Conservation (phyloP, 2,329 filamentous ascomycete genomes). For the Microdochium nivale region DNA sequence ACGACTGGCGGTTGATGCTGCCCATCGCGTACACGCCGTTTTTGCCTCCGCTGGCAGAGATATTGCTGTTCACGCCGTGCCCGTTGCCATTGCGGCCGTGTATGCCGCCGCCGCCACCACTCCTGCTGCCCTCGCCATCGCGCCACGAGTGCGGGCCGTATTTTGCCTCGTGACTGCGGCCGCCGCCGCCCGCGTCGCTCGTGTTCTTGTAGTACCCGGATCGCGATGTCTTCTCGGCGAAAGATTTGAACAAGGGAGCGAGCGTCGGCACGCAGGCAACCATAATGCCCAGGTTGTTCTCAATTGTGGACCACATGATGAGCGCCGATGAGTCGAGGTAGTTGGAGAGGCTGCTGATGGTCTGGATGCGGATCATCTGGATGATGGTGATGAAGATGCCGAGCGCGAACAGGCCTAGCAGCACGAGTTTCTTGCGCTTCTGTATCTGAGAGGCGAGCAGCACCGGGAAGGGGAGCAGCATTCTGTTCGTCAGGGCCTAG, state of each 20-base stretch:
- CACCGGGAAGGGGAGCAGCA: constrained; percentile 31
- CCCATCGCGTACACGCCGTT: constrained; percentile 1
- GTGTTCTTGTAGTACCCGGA: constrained; percentile 1
- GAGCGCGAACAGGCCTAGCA: constrained; percentile 34
- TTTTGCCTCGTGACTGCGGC: not conserved
- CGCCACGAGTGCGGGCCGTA: constrained; percentile 19
- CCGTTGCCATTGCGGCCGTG: not conserved
- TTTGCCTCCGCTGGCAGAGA: not conserved
- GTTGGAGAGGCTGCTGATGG: constrained; percentile 32
- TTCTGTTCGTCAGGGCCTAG: constrained; percentile 15
- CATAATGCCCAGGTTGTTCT: constrained; percentile 33
- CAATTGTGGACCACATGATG: constrained; percentile 36
- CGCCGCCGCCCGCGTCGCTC: constrained; percentile 4
- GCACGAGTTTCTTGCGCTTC: constrained; percentile 28
- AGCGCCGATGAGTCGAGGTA: constrained; percentile 33
- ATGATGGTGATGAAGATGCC: constrained; percentile 43
- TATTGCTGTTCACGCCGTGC: not conserved
- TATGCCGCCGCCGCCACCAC: not conserved
- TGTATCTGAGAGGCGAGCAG: constrained; percentile 27
- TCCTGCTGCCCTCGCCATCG: constrained; percentile 1
- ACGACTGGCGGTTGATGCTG: not conserved
- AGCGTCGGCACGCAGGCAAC: constrained; percentile 32
- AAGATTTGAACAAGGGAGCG: constrained; percentile 29
- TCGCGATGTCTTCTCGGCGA: constrained; percentile 17
- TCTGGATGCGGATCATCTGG: constrained; percentile 41